Base-by-base conservation (phyloP, 768 basidiomycete species). In the Russula griseocarnosa region DNA sequence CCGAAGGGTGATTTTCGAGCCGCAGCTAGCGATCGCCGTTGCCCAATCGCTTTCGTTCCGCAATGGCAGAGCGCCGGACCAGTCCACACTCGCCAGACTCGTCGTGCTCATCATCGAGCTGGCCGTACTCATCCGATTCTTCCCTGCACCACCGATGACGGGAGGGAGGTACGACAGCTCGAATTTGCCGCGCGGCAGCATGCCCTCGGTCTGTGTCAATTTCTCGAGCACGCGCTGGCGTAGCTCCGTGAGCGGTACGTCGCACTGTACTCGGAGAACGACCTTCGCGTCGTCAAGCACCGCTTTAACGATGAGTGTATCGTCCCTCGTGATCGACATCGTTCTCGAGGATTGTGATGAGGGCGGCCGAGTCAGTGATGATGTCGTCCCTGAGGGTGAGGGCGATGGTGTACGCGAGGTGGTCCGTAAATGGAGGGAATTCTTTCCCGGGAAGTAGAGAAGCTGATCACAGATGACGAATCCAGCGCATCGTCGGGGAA, bases 191-290 rank as follows among this genome's bases (percentile, higher is more conserved):
- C 79, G 78, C 26, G 90, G 80, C 14, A 79, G 76, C 49, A 85
- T 67, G 54, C 79, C 80, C 71, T 85, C 86, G 69, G 85, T 82
- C 26, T 79, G 77, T n/a, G 81, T 78, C 70, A 91, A 86, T 69
- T 89, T 90, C 60, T 86, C 82, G 65, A 81, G 81, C 28, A 92
- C 75, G 54, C 81, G 80, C 57, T 75, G 75, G 63, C 85, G 85
- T 18, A 90, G 69, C 51, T 84, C 83, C 20, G 73, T 69, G 60
- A 85, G 80, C n/a, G 79, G 50, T 62, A 78, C 76, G 47, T 77
- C 74, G 65, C 78, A 78, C 14, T 81, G 73, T 9, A 81, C 73
- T 50, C 86, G 84, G 56, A 91, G 78, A 64, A 87, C 74, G 69
- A 91, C 79, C 65, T 87, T 86, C 30, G 80, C 76, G 66, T 84